A percentile compares a stretch with the other conserved stretches of the same genome.
phyloP scores from a whole-genome alignment of 164 flowering plant genomes.

The Paratinospora sagittata region DNA sequence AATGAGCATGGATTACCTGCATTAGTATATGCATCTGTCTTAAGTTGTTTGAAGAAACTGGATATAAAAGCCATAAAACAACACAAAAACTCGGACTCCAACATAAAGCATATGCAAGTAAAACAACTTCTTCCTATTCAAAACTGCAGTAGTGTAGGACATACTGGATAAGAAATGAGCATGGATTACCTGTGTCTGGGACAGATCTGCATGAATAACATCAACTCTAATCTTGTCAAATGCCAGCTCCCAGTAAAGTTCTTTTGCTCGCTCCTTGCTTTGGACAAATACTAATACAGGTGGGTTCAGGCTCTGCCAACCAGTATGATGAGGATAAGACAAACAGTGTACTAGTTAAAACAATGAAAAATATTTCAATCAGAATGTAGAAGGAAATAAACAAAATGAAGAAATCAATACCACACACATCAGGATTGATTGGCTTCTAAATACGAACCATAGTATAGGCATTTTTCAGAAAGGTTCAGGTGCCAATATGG shows the following conservation, averaged over 20 bases:
- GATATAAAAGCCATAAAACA: no score
- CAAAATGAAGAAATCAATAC: background rate
- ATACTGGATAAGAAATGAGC: no score
- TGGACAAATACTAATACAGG: constrained; percentile 91
- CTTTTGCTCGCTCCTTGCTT: constrained; percentile 93
- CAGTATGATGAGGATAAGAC: constrained; percentile 3
- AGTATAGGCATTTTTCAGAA: background rate
- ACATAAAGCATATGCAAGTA: no score
- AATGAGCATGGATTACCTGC: no score
- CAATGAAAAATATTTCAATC: background rate
- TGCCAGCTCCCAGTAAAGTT: constrained; percentile 70
- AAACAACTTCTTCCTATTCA: no score
- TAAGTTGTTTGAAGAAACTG: no score
- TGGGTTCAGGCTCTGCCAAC: constrained; percentile 75
- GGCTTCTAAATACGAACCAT: background rate
- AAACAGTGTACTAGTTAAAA: background rate
- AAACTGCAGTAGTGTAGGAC: no score
- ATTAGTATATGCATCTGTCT: no score
- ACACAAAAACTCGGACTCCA: no score
- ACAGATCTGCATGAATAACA: constrained; percentile 81
- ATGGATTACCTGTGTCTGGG: constrained; percentile 56
- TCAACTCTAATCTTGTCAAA: constrained; percentile 62
- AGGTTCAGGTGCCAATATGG: background rate
- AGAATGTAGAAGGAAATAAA: background rate
- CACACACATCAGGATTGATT: background rate